A percentile compares a stretch with the other conserved stretches of the same genome.
Evolutionary conservation across 495 filamentous ascomycete genomes (phyloP).

Genomic region (Amniculicola lignicola): DNA sequence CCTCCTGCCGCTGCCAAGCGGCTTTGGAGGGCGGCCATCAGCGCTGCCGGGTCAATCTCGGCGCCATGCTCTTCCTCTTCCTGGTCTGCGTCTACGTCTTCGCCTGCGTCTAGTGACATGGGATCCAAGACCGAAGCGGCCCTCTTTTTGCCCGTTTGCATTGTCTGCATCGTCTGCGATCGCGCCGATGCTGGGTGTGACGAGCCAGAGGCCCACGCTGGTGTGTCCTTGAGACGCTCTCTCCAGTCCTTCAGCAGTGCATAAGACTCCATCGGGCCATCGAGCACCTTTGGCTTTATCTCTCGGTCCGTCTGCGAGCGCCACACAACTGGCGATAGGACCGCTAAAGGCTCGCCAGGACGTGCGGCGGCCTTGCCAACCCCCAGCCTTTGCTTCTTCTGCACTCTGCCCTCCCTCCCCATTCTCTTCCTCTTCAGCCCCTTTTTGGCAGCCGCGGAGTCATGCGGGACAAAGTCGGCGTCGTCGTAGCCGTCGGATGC

Average conservation of each 20-base stretch:
- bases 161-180: not conserved
- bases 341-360: not conserved
- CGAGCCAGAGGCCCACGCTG: not conserved
- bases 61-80: conserved; percentile 11
- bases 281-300: conserved; percentile 8
- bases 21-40: conserved; percentile 35
- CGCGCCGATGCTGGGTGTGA: not conserved
- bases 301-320: conserved; percentile 14
- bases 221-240: conserved; percentile 13
- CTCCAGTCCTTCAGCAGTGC: conserved; percentile 42
- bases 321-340: conserved; percentile 24
- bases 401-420: conserved; percentile 7
- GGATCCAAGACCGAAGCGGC: not conserved
- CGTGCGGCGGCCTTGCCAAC: not conserved
- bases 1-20: conserved; percentile 33
- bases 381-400: conserved; percentile 24
- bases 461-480: conserved; percentile 9
- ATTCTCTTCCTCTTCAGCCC: conserved; percentile 28
- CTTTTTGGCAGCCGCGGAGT: conserved; percentile 4
- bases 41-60: conserved; percentile 30
- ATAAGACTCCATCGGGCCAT: conserved; percentile 20
- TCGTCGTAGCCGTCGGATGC: conserved; percentile 41
- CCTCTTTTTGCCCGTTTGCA: not conserved
- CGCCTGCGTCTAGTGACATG: not conserved
- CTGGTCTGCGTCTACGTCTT: not conserved